Evolutionary conservation across 768 basidiomycete genomes (phyloP).

Genomic region (Russula emetica): DNA sequence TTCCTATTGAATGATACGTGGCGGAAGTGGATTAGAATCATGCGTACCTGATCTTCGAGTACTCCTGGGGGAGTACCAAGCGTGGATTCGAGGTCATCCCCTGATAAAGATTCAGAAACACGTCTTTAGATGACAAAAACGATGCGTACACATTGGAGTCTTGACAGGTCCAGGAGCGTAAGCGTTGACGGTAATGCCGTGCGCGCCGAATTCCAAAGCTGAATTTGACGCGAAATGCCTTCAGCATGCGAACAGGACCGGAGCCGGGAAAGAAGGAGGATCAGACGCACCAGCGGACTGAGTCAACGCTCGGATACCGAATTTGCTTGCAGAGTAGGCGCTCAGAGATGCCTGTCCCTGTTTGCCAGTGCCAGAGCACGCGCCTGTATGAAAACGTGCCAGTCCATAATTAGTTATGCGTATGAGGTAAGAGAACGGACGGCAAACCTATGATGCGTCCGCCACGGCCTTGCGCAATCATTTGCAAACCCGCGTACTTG

Average conservation of each 20-base stretch:
- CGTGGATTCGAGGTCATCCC: slow-evolving; percentile 17
- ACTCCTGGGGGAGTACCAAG: slow-evolving; percentile 11
- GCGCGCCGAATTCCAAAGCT: slow-evolving; percentile 27
- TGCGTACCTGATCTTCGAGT: slow-evolving; percentile 21
- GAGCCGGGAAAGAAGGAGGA: not conserved
- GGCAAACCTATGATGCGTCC: slow-evolving; percentile 30
- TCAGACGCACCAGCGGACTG: slow-evolving; percentile 28
- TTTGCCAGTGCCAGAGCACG: slow-evolving; percentile 13
- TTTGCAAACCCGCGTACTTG: slow-evolving; percentile 29
- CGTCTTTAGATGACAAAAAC: not conserved
- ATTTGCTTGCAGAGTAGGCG: slow-evolving; percentile 35
- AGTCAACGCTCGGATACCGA: slow-evolving; percentile 34
- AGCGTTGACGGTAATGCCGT: slow-evolving; percentile 30
- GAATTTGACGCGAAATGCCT: not conserved
- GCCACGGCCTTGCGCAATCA: slow-evolving; percentile 31
- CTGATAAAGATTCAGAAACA: not conserved
- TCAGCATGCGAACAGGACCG: slow-evolving; percentile 10
- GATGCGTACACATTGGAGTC: slow-evolving; percentile 27
- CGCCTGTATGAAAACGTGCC: slow-evolving; percentile 11
- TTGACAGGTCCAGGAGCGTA: slow-evolving; percentile 29
- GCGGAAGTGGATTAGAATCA: not conserved
- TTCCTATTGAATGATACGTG: not conserved
- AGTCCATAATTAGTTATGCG: not conserved
- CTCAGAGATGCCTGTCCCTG: slow-evolving; percentile 18
- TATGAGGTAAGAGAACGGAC: not conserved